Base-by-base conservation (phyloP, 495 filamentous ascomycete species). In the Aspergillus bridgeri region DNA sequence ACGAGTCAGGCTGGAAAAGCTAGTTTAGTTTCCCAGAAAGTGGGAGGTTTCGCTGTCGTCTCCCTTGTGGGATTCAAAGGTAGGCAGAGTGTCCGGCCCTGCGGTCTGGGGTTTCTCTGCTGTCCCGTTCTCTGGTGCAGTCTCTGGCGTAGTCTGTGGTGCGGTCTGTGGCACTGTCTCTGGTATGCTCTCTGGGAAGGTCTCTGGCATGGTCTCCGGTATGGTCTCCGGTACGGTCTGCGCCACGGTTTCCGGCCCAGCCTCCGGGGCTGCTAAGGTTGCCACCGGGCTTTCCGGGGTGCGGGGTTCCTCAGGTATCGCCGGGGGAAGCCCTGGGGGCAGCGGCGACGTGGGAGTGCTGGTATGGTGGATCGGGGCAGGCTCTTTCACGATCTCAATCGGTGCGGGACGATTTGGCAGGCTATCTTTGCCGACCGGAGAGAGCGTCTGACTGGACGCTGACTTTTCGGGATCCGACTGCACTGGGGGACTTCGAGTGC, bases 401-500 rank as follows among this genome's bases (percentile, higher is more conserved):
- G 69, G 57, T 4, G 63, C 50, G 9, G 67, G 63, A 24, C 67
- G 64, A 33, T 65, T 60, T 25, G 66, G 65, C 0, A 54, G 42
- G 13, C 57, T 62, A 8, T 65, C 65, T 18, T 50, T 50, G 18
- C 45, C 20, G 2, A 53, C 48, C 1, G 69, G 72, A 7, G 75
- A 67, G 15, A 75, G 55, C 3, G 68, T 60, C 42, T 70, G 70
- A 29, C 9, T 66, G 21, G 62, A 48, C 6, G 60, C 42, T 9
- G 64, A 60, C 8, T 65, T 62, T 5, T 75, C 73, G 3, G 54
- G 59, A 20, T 79, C 76, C 0, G 66, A 69, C 5, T 62, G 69
- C 11, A 72, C 75, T 11, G 63, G 57, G 33, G 83, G 84, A 58
- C 80, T 86, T 60, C 81, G 81, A 17, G 81, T 76, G 17, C 82